Percentiles rank a stretch among this genome's conserved stretches.
phyloP scores from a whole-genome alignment of 1,284 basidiomycete species.

The Austropuccinia psidii region DNA sequence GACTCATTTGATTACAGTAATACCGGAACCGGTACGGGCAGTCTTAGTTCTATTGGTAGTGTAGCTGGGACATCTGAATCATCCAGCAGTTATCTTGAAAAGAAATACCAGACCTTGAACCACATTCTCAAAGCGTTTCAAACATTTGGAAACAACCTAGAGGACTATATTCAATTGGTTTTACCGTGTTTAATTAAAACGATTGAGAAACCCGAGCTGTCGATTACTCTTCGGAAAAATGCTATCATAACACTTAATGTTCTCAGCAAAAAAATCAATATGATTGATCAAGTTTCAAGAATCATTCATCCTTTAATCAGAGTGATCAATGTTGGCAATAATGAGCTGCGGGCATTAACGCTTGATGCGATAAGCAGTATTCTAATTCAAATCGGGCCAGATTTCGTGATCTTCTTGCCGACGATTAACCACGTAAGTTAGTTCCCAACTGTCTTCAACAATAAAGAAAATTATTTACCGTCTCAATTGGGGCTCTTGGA shows the following conservation, averaged over 20 bases:
- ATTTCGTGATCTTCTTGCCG: conserved; percentile 95
- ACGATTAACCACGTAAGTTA: conserved; percentile 80
- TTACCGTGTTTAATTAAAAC: conserved; percentile 89
- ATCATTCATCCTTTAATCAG: conserved; percentile 94
- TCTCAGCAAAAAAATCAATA: conserved; percentile 86
- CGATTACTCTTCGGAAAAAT: conserved; percentile 68
- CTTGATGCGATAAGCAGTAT: conserved; percentile 92
- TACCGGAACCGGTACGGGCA: conserved; percentile 30
- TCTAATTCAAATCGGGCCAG: conserved; percentile 84
- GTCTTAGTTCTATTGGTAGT: conserved; percentile 17
- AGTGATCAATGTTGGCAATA: conserved; percentile 68
- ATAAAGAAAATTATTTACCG: too few species aligned
- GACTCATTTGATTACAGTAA: conserved; percentile 63
- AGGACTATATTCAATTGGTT: conserved; percentile 95
- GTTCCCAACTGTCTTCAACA: background rate
- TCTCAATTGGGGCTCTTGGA: background rate
- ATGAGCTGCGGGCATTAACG: conserved; percentile 72
- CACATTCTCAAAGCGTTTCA: conserved; percentile 79
- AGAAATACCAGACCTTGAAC: conserved; percentile 68
- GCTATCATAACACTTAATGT: conserved; percentile 89
- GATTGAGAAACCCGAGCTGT: conserved; percentile 75
- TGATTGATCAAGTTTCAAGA: conserved; percentile 95
- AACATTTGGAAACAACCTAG: conserved; percentile 91
- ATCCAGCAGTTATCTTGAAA: conserved; percentile 44
- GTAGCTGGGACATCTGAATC: conserved; percentile 62